Percentiles rank a stretch among this genome's conserved stretches.
Evolutionary conservation across 305 asterid genomes (phyloP).

Genomic region (Lippia alba): DNA sequence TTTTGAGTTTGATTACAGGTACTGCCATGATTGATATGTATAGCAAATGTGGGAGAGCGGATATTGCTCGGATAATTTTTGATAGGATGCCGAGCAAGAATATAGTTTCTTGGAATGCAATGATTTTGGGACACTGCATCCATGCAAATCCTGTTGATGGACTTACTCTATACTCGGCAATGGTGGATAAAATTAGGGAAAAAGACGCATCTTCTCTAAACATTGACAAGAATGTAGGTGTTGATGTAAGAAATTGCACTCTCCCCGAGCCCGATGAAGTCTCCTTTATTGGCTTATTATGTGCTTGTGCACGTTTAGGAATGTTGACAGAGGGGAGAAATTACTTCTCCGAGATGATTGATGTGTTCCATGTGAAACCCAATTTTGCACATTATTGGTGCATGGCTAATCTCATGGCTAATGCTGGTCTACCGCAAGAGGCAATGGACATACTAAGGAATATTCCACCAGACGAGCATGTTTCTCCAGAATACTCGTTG

Average conservation of each 20-base stretch:
- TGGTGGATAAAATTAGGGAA: slow-evolving; percentile 39
- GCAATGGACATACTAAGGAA: slow-evolving; percentile 56
- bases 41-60: slow-evolving; percentile 65
- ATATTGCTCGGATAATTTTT: slow-evolving; percentile 54
- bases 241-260: slow-evolving; percentile 13
- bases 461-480: slow-evolving; percentile 46
- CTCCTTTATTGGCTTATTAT: slow-evolving; percentile 69
- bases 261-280: slow-evolving; percentile 71
- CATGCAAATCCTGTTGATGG: slow-evolving; percentile 67
- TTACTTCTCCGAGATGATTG: slow-evolving; percentile 58
- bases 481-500: slow-evolving; percentile 47
- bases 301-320: slow-evolving; percentile 71
- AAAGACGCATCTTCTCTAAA: slow-evolving; percentile 17
- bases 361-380: slow-evolving; percentile 51
- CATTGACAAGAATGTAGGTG: slow-evolving; percentile 13
- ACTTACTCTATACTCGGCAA: slow-evolving; percentile 49
- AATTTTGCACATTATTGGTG: slow-evolving; percentile 83
- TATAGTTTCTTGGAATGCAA: slow-evolving; percentile 63
- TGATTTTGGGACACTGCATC: slow-evolving; percentile 76
- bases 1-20: slow-evolving; percentile 47
- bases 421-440: slow-evolving; percentile 55
- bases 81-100: slow-evolving; percentile 53
- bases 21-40: slow-evolving; percentile 69
- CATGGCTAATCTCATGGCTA: slow-evolving; percentile 74
- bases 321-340: slow-evolving; percentile 51